phyloP scores from a whole-genome alignment of 805 yeast species.

The Wickerhamiella slavikovae region DNA sequence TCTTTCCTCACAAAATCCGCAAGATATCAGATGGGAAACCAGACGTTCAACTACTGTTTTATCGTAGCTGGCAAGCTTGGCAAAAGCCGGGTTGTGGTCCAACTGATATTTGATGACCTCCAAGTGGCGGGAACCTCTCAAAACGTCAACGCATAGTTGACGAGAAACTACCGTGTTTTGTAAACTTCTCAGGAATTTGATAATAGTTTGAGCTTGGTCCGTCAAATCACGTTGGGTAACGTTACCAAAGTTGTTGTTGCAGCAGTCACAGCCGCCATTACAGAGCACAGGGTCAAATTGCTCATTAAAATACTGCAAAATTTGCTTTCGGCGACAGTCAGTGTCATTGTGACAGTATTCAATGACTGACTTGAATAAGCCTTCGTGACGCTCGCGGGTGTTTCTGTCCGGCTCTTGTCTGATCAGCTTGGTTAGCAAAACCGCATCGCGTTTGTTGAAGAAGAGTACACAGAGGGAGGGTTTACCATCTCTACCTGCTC shows the following conservation, averaged over 20 bases:
- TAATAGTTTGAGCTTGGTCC: slow-evolving; percentile 33
- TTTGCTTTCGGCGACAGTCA: slow-evolving; percentile 80
- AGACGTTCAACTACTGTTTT: slow-evolving; percentile 62
- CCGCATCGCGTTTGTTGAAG: slow-evolving; percentile 62
- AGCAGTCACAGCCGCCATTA: slow-evolving; percentile 65
- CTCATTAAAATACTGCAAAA: slow-evolving; percentile 80
- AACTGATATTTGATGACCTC: slow-evolving; percentile 46
- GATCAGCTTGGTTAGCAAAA: slow-evolving; percentile 55
- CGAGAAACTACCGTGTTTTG: slow-evolving; percentile 36
- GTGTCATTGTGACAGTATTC: slow-evolving; percentile 81
- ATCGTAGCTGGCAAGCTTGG: slow-evolving; percentile 43
- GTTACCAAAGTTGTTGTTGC: slow-evolving; percentile 26
- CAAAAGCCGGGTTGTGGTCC: slow-evolving; percentile 39
- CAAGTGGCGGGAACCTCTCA: slow-evolving; percentile 47
- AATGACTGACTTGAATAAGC: slow-evolving; percentile 61
- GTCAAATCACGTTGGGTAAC: slow-evolving; percentile 22
- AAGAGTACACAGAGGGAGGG: slow-evolving; percentile 67
- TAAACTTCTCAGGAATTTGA: slow-evolving; percentile 35
- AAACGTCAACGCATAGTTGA: slow-evolving; percentile 63
- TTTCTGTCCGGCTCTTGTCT: slow-evolving; percentile 32
- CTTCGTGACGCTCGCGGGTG: slow-evolving; percentile 38
- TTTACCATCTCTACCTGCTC: slow-evolving; percentile 93
- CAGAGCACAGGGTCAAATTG: slow-evolving; percentile 47
- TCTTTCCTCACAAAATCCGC: slow-evolving; percentile 42
- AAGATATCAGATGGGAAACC: slow-evolving; percentile 54